Evolutionary conservation across 2,329 filamentous ascomycete genomes (phyloP).

Genomic region (Aspergillus texensis): DNA sequence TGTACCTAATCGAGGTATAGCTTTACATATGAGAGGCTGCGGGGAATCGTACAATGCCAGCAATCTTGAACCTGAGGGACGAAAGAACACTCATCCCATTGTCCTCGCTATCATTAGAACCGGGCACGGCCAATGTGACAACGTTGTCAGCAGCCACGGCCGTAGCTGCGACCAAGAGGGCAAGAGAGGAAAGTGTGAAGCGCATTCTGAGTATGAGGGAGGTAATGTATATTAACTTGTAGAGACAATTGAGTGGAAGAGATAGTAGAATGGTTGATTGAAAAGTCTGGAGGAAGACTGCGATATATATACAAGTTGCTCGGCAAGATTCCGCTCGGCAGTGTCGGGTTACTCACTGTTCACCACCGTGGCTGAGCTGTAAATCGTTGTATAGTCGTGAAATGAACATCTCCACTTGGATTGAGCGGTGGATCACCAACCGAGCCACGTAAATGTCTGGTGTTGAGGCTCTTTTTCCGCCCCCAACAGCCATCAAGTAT

Average conservation of each 20-base stretch:
- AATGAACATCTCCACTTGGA: not conserved
- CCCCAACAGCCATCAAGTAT: not conserved
- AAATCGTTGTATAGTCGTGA: not conserved
- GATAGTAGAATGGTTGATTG: no score
- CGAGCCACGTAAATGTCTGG: no score
- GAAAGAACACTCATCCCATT: fast-evolving
- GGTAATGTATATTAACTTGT: not conserved
- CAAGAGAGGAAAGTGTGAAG: not conserved
- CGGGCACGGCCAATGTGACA: not conserved
- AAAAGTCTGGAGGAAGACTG: not conserved
- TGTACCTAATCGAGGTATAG: fast-evolving
- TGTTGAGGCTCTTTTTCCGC: not conserved
- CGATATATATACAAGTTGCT: not conserved
- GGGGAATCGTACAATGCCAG: not conserved
- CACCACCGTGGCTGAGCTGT: not conserved
- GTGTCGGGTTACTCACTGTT: no score
- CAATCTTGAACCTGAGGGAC: not conserved
- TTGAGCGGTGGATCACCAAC: no score
- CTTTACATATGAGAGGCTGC: not conserved
- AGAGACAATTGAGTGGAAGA: no score
- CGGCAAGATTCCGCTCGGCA: not conserved
- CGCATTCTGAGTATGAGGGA: not conserved
- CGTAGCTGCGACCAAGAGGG: not conserved
- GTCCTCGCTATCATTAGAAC: not conserved
- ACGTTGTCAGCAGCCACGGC: not conserved